Conservation (phyloP, 495 filamentous ascomycete genomes). For the Penicillium waksmanii region DNA sequence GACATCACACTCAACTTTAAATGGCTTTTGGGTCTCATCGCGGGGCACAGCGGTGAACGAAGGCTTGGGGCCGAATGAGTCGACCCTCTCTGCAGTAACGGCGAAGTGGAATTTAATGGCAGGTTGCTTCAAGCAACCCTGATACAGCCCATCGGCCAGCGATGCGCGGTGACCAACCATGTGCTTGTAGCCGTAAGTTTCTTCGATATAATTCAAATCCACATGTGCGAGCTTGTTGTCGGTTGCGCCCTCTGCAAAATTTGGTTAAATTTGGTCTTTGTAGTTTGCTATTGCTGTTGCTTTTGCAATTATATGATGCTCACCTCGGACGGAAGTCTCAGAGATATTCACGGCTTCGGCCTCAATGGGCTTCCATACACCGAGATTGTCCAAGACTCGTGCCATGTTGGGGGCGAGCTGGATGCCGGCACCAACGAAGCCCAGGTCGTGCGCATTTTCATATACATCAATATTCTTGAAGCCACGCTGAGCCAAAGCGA, state of each 20-base stretch:
- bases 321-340: conserved; percentile 58
- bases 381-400: conserved; percentile 70
- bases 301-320: conserved; percentile 1
- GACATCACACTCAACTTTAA: conserved; percentile 64
- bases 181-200: conserved; percentile 73
- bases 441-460: conserved; percentile 72
- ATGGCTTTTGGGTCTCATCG: conserved; percentile 49
- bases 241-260: conserved; percentile 61
- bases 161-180: conserved; percentile 78
- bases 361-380: conserved; percentile 69
- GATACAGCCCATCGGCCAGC: conserved; percentile 69
- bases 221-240: conserved; percentile 71
- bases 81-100: conserved; percentile 54
- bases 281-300: not conserved
- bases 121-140: conserved; percentile 64
- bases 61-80: conserved; percentile 57
- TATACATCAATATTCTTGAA: conserved; percentile 75
- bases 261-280: conserved; percentile 1
- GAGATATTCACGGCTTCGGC: conserved; percentile 60
- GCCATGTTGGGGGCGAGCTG: conserved; percentile 82
- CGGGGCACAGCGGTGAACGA: conserved; percentile 61
- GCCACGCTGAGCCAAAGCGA: conserved; percentile 73
- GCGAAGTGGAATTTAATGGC: conserved; percentile 73
- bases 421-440: conserved; percentile 82
- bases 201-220: conserved; percentile 64